phyloP scores from a whole-genome alignment of 208 protist genomes.

The Tetramitus jugosus region DNA sequence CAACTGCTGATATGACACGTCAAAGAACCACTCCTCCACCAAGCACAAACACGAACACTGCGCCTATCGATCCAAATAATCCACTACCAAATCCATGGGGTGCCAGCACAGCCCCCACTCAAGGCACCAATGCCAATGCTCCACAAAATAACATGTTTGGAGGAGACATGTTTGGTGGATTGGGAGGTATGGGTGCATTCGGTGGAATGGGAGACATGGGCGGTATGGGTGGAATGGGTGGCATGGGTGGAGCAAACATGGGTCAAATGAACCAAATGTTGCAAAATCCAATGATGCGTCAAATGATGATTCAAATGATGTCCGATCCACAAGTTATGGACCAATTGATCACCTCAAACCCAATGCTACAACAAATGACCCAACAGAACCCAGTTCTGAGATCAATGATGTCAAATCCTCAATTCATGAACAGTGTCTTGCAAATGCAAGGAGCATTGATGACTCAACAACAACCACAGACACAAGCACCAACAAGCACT shows the following conservation, averaged over 20 bases:
- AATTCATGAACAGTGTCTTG: constrained; percentile 15
- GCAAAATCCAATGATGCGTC: constrained; percentile 24
- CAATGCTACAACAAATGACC: constrained; percentile 21
- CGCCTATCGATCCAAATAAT: background rate
- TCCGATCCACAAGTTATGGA: constrained; percentile 11
- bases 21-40: background rate
- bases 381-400: constrained; percentile 21
- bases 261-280: constrained; percentile 20
- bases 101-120: background rate
- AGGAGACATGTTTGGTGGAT: background rate
- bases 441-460: constrained; percentile 5
- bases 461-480: background rate
- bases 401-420: constrained; percentile 9
- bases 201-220: no score
- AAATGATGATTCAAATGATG: constrained; percentile 22
- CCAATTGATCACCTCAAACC: background rate
- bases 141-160: background rate
- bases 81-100: constrained; percentile 3
- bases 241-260: background rate
- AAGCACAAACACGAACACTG: background rate
- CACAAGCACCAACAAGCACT: background rate
- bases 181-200: no score
- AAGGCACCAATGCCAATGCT: background rate
- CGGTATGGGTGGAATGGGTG: no score
- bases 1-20: background rate